Base-by-base conservation (phyloP, 1,139 yeast species). In the Suhomyces ambrosiae region DNA sequence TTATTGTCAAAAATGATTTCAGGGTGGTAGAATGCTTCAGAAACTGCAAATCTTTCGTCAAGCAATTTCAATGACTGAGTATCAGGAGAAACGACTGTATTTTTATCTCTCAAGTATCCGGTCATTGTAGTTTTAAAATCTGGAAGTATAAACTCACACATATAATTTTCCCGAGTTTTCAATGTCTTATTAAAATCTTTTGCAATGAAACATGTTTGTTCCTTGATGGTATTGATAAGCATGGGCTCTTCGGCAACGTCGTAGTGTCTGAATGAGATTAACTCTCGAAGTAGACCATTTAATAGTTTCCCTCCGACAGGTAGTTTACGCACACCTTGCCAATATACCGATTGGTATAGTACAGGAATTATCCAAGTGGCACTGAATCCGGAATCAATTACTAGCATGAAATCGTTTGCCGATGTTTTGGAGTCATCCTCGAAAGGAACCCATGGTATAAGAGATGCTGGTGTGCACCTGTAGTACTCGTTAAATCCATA, bases 171-270 rank as follows among this genome's bases (percentile, higher is more conserved):
- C 36, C 60, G 60, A 4, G 60, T 42, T 32, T 71, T 66, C 40
- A 90, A 65, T 16, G 85, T 80, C 12, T 64, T 63, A 27, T 72
- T 74, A 54, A 84, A 92, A 48, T 90, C 80, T 10, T 55, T 49
- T 1, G 95, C 82, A 31, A 90, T 79, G 57, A 79, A 89, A 51
- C 92, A 79, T 5, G 94, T 75, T 23, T 77, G 69, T 53, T 92
- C 96, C 54, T 94, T 92, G 48, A 94, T 86, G 26, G 86, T 82
- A 54, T 90, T 87, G 35, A 92, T 82, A 35, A 94, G 65, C 6
- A 86, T 72, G 0, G 96, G 86, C 59, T 94, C 98, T 45, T 90
- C 97, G 57, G 87, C 82, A 53, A 94, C 90, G 55, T 94, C 94
- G 61, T 90, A 92, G 63, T 94, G 95, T 41, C 97, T 74, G 56